Evolutionary conservation across 2,329 filamentous ascomycete species (phyloP), one percentile per base, ranked within the genome.

Genomic region (Aureobasidium sp.): DNA sequence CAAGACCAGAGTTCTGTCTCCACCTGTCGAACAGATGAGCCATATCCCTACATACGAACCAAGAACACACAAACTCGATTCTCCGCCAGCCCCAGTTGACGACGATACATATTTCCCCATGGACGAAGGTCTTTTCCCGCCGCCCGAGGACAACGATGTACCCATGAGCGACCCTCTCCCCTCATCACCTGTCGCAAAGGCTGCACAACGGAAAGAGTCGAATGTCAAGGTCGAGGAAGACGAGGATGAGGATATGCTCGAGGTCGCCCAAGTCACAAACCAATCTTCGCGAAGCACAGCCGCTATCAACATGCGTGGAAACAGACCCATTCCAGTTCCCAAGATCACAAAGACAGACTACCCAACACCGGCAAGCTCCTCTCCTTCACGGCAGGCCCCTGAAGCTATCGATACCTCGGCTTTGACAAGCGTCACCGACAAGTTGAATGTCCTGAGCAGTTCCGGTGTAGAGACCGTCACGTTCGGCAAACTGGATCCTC

Each of bases 381-480:
- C 91, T 16, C 91, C 91, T 16, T 77, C 80, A 8, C 85, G 86
- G 66, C 77, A 82, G 7, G 73, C 82, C 1, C 79, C 83, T 14
- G 76, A 84, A 7, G 67, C 72, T 27, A 75, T 80, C 25, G 91
- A 97, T 76, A 83, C 92, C 1, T 87, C 88, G 1, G 85, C 90
- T 1, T 97, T 94, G 92, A 96, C 91, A 67, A 82, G 89, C 61
- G 85, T 99, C 50, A 92, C 89, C 8, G 85, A 86, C 69, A 93
- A 88, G 68, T 81, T 99, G 64, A 96, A 96, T 68, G 87, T 97
- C 41, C 81, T 94, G 66, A 91, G 84, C 73, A 91, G 86, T 69
- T 85, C 89, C 6, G 79, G 82, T 5, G 72, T 83, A 3, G 87
- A 91, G 66, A 77, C 79, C 37, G 78, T 79, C 30, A 81, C 78